Evolutionary conservation across 176 grass and related monocot species (phyloP).

Genomic region (Oryza punctata): DNA sequence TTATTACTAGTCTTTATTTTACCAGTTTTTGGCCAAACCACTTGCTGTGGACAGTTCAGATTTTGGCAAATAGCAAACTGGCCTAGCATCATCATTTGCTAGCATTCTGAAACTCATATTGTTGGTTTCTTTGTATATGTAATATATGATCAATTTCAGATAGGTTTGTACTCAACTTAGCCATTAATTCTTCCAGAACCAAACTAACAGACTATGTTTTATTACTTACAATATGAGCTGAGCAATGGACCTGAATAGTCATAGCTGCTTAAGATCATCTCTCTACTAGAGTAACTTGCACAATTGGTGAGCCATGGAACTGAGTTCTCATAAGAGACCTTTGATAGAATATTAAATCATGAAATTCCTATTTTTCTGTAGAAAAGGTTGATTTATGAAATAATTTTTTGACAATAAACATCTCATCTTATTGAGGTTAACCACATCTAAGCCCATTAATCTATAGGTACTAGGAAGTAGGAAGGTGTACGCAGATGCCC

Average conservation of each 20-base stretch:
- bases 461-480: neutral
- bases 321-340: neutral
- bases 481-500: neutral
- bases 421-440: neutral
- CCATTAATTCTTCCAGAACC: neutral
- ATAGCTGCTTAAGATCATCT: neutral
- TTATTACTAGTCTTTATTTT: neutral
- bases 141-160: neutral
- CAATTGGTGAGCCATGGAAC: neutral
- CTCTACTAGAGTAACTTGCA: neutral
- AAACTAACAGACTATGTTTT: neutral
- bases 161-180: neutral
- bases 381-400: neutral
- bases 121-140: neutral
- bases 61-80: conserved; percentile 3
- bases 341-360: neutral
- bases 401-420: neutral
- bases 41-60: neutral
- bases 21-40: neutral
- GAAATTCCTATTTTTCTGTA: neutral
- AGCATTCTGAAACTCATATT: neutral
- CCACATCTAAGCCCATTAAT: neutral
- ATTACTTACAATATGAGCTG: neutral
- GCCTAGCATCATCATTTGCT: neutral
- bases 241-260: neutral